Evolutionary conservation across 371 early-diverging fungal genomes (phyloP), one percentile per base, ranked within the genome.

Genomic region (Coemansia sp.): DNA sequence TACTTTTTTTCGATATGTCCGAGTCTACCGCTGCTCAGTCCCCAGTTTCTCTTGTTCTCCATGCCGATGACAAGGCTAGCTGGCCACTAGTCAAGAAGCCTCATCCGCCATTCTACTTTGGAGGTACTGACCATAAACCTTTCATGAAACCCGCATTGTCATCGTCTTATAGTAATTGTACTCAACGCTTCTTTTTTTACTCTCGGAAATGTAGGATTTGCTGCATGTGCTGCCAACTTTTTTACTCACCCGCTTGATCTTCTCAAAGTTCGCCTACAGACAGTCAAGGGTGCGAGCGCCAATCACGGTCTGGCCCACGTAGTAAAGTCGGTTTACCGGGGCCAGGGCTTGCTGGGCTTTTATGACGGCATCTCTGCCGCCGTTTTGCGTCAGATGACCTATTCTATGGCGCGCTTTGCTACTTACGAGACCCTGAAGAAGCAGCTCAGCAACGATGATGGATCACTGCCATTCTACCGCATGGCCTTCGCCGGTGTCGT

Each of bases 191-290:
- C n/a, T n/a, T n/a, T n/a, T n/a, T 38, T 42, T 18, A 4, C 2
- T 37, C n/a, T n/a, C n/a, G n/a, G n/a, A n/a, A 33, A 3, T 38
- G 49, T 68, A 72, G 89, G 89, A 29, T 76, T 81, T 38, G 81
- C 88, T 11, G 83, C 87, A 6, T 81, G 84, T 48, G 78, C 81
- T 5, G 88, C 89, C 16, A 84, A 84, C 39, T 69, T 83, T 32
- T 80, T 81, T 29, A 88, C 91, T 0, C 93, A 94, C 55, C 94
- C 94, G 0, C 86, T 93, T 37, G 94, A 94, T 78, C 81, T 91
- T 58, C 80, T 91, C 53, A 93, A 94, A 76, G 91, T 94, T 32
- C 85, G 94, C 8, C 74, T 94, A 51, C 95, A 94, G 72, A 94
- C 88, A n/a, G 76, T 80, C 3, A 83, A 84, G 42, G 84, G 86